Base-by-base conservation (phyloP, 108 stramenopile species). In the Pseudonitzschia multiseries region DNA sequence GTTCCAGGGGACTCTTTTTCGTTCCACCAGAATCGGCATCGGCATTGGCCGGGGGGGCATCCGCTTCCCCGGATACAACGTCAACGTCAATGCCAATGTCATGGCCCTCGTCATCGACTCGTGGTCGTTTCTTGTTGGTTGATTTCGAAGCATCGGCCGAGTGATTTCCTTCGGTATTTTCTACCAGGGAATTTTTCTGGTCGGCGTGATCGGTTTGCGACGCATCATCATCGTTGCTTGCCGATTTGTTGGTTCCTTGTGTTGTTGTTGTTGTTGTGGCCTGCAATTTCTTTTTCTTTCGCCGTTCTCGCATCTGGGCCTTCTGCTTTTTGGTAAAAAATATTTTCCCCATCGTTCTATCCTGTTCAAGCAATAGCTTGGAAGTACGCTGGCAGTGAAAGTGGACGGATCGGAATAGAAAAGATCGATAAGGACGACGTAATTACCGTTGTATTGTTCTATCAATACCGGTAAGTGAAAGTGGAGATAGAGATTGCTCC, bases 301-400 rank as follows among this genome's bases (percentile, higher is more conserved):
- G 56, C 26, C 93, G 86, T 72, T 79, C 71, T 15, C 84, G 78
- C 85, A 92, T 91, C 71, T 83, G 68, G 3, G 87, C 84, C 79
- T 88, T 90, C 79, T 87, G 80, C 79, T 90, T 95, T 69, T 95
- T 93, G 20, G 84, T 82, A 56, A 80, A 76, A 51, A 92, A 90
- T 12, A 56, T 10, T 56, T 48, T 48, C 46, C 46, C 46, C 46
- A 56, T 56, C 4, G 12, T 26, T 2, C 2, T 20, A 26, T 2
- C 24, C 24, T 22, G 24, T 24, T 56, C 5, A 20, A 56, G 2
- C 31, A 56, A 24, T 8, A 26, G 20, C 13, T 56, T 63, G 32
- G n/a, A 33, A 40, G 17, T 41, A 63, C 6, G 36, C n/a, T n/a
- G n/a, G n/a, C n/a, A n/a, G n/a, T n/a, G n/a, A n/a, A n/a, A n/a